Evolutionary conservation across 2,329 filamentous ascomycete species (phyloP), one percentile per base, ranked within the genome.

Genomic region (Pleurostoma richardsiae): DNA sequence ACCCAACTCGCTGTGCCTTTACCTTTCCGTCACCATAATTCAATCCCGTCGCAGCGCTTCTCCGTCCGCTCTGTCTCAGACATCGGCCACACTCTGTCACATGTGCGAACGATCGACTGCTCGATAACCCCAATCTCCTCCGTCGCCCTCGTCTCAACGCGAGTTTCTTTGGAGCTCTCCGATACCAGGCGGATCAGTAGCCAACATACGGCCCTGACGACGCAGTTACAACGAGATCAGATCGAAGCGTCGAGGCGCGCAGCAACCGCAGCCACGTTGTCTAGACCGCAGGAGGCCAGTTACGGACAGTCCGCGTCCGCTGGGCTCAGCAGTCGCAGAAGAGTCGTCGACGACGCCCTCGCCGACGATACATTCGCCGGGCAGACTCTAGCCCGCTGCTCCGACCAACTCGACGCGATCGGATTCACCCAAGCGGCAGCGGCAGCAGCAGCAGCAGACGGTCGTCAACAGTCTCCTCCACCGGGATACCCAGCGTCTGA

Each of bases 401-500:
- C 54, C 58, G 56, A 59, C 52, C 55, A 63, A 42, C 53, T 59
- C 50, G 54, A 63, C 52, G 56, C 56, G 33, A 36, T 36, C 40
- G 45, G 53, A 55, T 26, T 42, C 40, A 29, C 49, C 44, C 42
- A 26, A 19, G 19, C 19, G 19, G 19, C 19, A 30, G 27, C 10
- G 33, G 41, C 19, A 42, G 43, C 28, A 30, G 41, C 19, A 42
- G 43, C 28, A 30, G 27, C 10, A 33, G 41, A 47, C n/a, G 42
- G 42, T 36, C n/a, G 29, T 10, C 46, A 67, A 51, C 72, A 68
- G 52, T 76, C 74, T 48, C 79, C 79, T 44, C 81, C 80, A 53
- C 80, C 81, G 44, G 74, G 74, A 59, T 84, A 84, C 64, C 78
- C 78, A 49, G 65, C 67, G 50, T 76, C 76, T 47, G 78, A 81